phyloP scores from a whole-genome alignment of 371 early-diverging fungal species.

The Mortierella sp. region DNA sequence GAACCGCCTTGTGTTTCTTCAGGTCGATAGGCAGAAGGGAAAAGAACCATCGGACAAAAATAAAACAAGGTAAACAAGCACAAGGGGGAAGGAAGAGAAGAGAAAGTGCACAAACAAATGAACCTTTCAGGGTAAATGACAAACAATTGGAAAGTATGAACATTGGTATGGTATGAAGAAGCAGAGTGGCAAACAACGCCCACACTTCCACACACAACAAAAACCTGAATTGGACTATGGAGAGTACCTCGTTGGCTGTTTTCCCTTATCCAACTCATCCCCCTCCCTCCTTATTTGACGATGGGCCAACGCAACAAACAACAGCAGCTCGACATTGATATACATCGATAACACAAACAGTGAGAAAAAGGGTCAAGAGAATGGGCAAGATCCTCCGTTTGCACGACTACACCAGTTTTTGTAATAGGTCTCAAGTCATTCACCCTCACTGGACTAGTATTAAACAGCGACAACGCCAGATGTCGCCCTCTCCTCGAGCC shows the following conservation, averaged over 20 bases:
- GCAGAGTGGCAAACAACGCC: background rate
- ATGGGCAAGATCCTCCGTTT: slow-evolving; percentile 24
- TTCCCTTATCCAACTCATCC: background rate
- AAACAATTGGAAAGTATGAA: background rate
- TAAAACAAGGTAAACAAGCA: background rate
- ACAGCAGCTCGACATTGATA: background rate
- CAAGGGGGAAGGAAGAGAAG: background rate
- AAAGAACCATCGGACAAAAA: background rate
- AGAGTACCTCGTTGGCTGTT: background rate
- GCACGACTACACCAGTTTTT: slow-evolving; percentile 40
- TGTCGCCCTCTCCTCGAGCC: background rate
- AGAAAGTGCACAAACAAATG: background rate
- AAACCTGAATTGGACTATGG: background rate
- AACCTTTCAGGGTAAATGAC: background rate
- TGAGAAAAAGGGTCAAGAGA: slow-evolving; percentile 15
- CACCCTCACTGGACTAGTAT: background rate
- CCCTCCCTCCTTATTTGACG: background rate
- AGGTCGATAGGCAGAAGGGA: background rate
- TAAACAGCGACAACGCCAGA: background rate
- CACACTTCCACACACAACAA: background rate
- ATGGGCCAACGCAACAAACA: background rate
- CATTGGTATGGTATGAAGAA: background rate
- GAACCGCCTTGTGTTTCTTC: background rate
- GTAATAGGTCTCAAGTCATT: slow-evolving; percentile 14
- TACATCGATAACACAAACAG: background rate